Base-by-base conservation (phyloP, 306 rosid species). In the Begonia peltatifolia region DNA sequence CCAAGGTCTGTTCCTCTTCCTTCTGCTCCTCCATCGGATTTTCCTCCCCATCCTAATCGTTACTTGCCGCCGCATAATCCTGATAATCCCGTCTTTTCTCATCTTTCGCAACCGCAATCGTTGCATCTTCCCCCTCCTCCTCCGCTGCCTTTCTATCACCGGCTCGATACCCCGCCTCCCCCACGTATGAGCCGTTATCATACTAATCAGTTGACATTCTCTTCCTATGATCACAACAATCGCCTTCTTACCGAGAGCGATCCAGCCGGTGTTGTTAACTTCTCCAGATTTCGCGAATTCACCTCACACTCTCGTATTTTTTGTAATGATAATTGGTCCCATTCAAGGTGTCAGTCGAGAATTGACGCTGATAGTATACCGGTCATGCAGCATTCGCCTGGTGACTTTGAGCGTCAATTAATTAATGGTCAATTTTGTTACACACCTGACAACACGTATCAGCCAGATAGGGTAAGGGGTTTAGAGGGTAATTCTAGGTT, bases 381-480 rank as follows among this genome's bases (percentile, higher is more conserved):
- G 5, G 46, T 54, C 6, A 11, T 69, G 46, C 14, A 55, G 43
- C 63, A 43, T 10, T 52, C 60, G 35, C 64, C 58, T 41, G 23
- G 43, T 3, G 83, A 63, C 47, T 74, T 59, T 13, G 76, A 74
- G 6, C 58, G 61, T n/a, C 79, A 72, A 20, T 68, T 48, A 53
- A 67, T 9, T 62, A 67, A 67, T 50, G 64, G 47, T 51, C 63
- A 57, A 44, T 59, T 52, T 44, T 67, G 57, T 55, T 67, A 51
- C 50, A 50, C 41, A 22, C 6, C 63, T 11, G 4, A 20, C 30
- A 54, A 46, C 2, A 63, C 72, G 17, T 65, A 54, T 58, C 61
- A 64, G 11, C 42, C 50, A 20, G 65, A 61, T 11, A 46, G 58
- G 43, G 42, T 68, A 20, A 69, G 72, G 20, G 82, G 70, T 14